A percentile compares a stretch with the other conserved stretches of the same genome.
These are phyloP conservation scores for Antitrichia curtipendula DNA, from an alignment of 225 moss, liverwort and hornwort genomes.

Conservation along the genomic window DNA sequence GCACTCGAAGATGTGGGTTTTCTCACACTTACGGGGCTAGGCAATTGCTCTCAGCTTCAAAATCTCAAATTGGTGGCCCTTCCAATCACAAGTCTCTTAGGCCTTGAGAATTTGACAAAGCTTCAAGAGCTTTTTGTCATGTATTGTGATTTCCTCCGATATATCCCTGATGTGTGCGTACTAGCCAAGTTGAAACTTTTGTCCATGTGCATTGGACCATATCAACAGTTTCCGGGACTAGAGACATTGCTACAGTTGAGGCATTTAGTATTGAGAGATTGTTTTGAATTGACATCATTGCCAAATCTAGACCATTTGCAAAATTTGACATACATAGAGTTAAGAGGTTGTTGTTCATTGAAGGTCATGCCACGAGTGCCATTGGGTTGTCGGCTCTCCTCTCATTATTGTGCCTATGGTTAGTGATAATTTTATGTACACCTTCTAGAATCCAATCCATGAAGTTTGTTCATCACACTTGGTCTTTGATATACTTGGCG, in stretches of 20 bases:
- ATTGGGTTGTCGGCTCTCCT: neutral
- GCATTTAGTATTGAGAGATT: accelerated
- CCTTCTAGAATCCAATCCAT: accelerated
- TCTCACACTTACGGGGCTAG: neutral
- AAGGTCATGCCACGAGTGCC: neutral
- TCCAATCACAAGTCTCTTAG: neutral
- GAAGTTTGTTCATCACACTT: neutral
- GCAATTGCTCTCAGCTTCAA: neutral
- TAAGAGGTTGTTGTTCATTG: neutral
- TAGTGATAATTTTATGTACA: neutral
- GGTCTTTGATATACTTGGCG: neutral
- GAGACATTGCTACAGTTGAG: neutral
- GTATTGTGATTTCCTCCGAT: neutral
- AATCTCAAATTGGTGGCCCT: accelerated
- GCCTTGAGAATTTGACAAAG: neutral
- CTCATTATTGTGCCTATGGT: neutral
- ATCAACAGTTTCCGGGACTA: neutral
- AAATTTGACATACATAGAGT: neutral
- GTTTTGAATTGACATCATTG: neutral
- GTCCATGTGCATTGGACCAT: neutral
- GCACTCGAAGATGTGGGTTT: neutral
- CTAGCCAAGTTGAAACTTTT: neutral
- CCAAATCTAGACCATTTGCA: neutral
- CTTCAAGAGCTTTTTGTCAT: neutral
- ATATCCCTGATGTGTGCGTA: neutral